These are phyloP conservation scores for Forsythia viridissima DNA, from an alignment of 257 asterid genomes.

Conservation along the genomic window DNA sequence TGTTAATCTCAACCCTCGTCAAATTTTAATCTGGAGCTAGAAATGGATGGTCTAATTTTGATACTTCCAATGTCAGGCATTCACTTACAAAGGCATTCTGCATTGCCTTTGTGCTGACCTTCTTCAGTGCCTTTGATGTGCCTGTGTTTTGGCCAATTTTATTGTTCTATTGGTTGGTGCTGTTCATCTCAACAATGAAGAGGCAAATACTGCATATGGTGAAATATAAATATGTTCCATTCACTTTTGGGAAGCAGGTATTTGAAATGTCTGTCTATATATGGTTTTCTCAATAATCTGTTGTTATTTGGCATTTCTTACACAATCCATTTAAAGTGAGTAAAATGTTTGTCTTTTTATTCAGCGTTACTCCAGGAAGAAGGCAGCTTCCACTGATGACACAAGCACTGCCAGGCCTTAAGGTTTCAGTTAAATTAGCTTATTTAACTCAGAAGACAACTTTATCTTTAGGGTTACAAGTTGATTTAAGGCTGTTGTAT, in stretches of 20 bases:
- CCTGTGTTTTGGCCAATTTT: conserved; percentile 99
- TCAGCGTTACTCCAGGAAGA: conserved; percentile 88
- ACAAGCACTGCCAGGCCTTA: conserved; percentile 53
- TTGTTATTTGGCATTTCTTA: neutral
- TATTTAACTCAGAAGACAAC: conserved; percentile 22
- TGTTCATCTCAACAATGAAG: conserved; percentile 89
- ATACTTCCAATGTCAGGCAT: conserved; percentile 56
- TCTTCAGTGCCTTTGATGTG: conserved; percentile 93
- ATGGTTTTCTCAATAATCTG: conserved; percentile 4
- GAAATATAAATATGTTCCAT: conserved; percentile 88
- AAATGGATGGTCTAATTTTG: conserved; percentile 21
- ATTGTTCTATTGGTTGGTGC: conserved; percentile 85
- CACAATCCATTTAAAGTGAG: neutral
- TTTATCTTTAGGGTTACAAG: neutral
- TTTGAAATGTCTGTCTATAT: neutral
- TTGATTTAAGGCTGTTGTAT: neutral
- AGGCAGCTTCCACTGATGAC: conserved; percentile 62
- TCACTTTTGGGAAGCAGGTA: conserved; percentile 96
- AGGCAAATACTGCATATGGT: conserved; percentile 99
- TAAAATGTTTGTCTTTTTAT: conserved; percentile 19
- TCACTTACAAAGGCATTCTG: conserved; percentile 79
- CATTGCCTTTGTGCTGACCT: conserved; percentile 78
- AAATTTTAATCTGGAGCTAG: conserved; percentile 11
- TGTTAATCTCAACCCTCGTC: neutral
- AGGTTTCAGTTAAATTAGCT: conserved; percentile 42